A percentile compares a stretch with the other conserved stretches of the same genome.
Evolutionary conservation across 306 rosid genomes (phyloP).

Genomic region (Pyrus pyrifolia): DNA sequence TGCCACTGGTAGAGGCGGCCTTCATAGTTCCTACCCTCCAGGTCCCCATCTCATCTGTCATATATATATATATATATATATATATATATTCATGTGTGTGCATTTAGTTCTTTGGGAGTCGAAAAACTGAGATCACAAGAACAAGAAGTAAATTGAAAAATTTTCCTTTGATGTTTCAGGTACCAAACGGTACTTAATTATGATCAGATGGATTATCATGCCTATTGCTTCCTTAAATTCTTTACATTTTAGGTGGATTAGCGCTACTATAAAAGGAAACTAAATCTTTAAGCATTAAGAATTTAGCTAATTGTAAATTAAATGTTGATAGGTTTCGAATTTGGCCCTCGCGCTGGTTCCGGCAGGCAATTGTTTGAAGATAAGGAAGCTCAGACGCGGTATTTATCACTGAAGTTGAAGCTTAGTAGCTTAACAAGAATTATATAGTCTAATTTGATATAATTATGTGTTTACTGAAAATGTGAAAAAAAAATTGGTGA

Average conservation of each 20-base stretch:
- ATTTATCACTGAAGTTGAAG: constrained; percentile 11
- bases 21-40: constrained; percentile 20
- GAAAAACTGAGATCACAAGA: too few species aligned
- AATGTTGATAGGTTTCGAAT: constrained; percentile 26
- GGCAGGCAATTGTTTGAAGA: constrained; percentile 54
- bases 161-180: too few species aligned
- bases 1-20: constrained; percentile 47
- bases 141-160: background rate
- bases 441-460: background rate
- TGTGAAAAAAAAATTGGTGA: too few species aligned
- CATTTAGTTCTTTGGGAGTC: background rate
- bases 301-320: background rate
- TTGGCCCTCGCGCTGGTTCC: constrained; percentile 22
- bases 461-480: constrained; percentile 4
- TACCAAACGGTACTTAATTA: background rate
- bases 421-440: background rate
- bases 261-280: background rate
- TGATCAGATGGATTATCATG: background rate
- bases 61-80: background rate
- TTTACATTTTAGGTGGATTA: background rate
- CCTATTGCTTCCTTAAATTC: background rate
- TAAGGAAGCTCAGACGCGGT: constrained; percentile 31
- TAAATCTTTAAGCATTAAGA: background rate
- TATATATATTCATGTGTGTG: background rate
- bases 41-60: constrained; percentile 30